Percentiles rank a stretch among this genome's conserved stretches.
These are phyloP conservation scores for Raphanus hybrid DNA, from an alignment of 441 rosid genomes.

Conservation along the genomic window DNA sequence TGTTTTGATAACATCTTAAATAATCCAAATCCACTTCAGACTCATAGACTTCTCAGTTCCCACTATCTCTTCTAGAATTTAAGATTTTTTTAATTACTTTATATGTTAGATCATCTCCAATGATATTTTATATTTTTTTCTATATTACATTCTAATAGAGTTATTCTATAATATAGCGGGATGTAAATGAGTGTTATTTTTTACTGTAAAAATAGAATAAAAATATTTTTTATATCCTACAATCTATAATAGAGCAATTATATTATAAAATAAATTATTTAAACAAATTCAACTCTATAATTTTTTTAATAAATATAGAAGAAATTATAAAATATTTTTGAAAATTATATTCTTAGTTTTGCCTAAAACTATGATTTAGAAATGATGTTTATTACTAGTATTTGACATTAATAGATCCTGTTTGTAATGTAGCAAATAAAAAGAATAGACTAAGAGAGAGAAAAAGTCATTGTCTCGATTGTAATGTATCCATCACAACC, in stretches of 20 bases:
- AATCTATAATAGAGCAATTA: too few relatives aligned
- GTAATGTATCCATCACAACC: background rate
- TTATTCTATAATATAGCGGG: too few relatives aligned
- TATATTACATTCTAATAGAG: too few relatives aligned
- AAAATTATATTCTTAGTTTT: background rate
- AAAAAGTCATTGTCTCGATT: constrained; percentile 35
- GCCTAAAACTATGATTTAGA: constrained; percentile 24
- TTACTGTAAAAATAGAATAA: too few relatives aligned
- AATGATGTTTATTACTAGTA: constrained; percentile 19
- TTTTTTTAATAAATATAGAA: too few relatives aligned
- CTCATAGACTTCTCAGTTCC: constrained; percentile 5
- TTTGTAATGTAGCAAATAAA: constrained; percentile 37
- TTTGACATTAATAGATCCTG: constrained; percentile 23
- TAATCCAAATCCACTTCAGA: constrained; percentile 18
- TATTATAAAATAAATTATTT: too few relatives aligned
- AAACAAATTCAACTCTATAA: too few relatives aligned
- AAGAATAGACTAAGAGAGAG: constrained; percentile 23
- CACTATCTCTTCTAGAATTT: background rate
- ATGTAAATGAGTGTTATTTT: too few relatives aligned
- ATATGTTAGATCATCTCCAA: background rate
- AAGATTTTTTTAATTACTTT: background rate
- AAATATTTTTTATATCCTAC: too few relatives aligned
- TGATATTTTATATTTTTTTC: too few relatives aligned
- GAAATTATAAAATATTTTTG: too few relatives aligned
- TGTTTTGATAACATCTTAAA: constrained; percentile 13